A percentile compares a stretch with the other conserved stretches of the same genome.
Conservation (phyloP, 495 filamentous ascomycete genomes). For the Penicillium egyptiacum region DNA sequence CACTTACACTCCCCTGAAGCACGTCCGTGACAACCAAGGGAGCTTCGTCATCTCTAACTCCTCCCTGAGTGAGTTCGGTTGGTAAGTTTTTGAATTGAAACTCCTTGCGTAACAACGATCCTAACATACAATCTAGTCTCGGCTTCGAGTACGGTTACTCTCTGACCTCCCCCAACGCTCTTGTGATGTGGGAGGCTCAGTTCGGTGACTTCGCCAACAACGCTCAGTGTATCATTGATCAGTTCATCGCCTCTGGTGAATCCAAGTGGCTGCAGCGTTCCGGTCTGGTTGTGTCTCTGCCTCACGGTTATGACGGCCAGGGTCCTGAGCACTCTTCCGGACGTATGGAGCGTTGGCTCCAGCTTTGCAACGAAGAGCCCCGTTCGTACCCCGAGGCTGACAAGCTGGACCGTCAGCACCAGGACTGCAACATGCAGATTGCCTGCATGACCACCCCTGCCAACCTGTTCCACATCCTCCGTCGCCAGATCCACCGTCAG, state of each 20-base stretch:
- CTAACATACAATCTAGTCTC: constrained; percentile 53
- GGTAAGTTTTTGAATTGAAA: constrained; percentile 44
- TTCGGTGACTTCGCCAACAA: constrained; percentile 99
- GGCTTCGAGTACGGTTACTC: constrained; percentile 99
- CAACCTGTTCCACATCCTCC: constrained; percentile 94
- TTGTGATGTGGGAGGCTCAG: constrained; percentile 99
- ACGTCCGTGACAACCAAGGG: constrained; percentile 85
- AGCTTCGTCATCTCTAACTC: constrained; percentile 97
- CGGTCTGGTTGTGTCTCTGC: constrained; percentile 89
- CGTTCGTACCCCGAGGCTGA: constrained; percentile 82
- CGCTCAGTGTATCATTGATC: constrained; percentile 97
- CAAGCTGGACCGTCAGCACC: constrained; percentile 95
- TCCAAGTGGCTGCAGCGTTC: constrained; percentile 98
- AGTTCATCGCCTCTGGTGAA: constrained; percentile 97
- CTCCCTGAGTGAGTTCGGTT: constrained; percentile 91
- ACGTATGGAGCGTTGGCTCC: constrained; percentile 94
- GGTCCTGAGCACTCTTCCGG: constrained; percentile 98
- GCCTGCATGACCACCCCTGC: constrained; percentile 88
- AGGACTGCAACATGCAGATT: constrained; percentile 99
- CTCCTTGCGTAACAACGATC: background rate
- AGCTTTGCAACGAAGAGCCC: constrained; percentile 97
- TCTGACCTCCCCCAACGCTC: constrained; percentile 88
- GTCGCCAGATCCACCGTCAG: constrained; percentile 96
- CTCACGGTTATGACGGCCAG: constrained; percentile 97
- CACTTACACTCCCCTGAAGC: constrained; percentile 89